These are phyloP conservation scores for Hemerocallis citrina DNA, from an alignment of 106 monocot genomes.

Conservation along the genomic window DNA sequence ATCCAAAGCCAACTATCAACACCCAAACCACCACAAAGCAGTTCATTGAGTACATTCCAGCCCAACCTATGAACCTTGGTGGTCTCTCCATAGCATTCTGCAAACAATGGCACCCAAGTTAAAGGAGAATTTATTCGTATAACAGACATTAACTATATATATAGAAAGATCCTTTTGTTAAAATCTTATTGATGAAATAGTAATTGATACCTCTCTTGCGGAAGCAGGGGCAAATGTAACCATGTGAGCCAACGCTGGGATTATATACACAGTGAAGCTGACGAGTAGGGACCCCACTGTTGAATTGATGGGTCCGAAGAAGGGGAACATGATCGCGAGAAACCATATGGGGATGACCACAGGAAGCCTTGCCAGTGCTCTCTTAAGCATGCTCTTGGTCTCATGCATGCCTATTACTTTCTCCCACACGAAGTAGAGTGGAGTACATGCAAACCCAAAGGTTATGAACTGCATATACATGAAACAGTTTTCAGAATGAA, in stretches of 20 bases:
- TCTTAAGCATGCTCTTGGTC: constrained; percentile 39
- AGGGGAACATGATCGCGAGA: constrained; percentile 75
- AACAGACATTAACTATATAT: background rate
- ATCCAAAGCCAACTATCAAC: constrained; percentile 73
- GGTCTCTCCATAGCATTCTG: constrained; percentile 89
- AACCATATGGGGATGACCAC: constrained; percentile 82
- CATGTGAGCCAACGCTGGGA: constrained; percentile 72
- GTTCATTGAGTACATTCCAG: constrained; percentile 51
- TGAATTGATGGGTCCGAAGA: constrained; percentile 87
- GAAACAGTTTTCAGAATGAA: too few species aligned
- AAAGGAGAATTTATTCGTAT: background rate
- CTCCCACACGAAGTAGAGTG: constrained; percentile 88
- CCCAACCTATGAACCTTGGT: constrained; percentile 51
- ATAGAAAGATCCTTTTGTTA: too few species aligned
- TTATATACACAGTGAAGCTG: constrained; percentile 83
- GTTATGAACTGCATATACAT: constrained; percentile 81
- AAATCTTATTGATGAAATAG: background rate
- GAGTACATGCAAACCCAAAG: constrained; percentile 80
- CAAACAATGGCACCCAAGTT: constrained; percentile 11
- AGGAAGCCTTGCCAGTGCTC: constrained; percentile 45
- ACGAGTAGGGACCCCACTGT: constrained; percentile 73
- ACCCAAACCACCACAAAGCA: constrained; percentile 83
- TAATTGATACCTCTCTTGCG: constrained; percentile 66
- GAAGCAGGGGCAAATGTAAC: constrained; percentile 45
- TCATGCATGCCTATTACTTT: constrained; percentile 66